Evolutionary conservation across 495 filamentous ascomycete genomes (phyloP).

Genomic region (Talaromyces proteolyticus): DNA sequence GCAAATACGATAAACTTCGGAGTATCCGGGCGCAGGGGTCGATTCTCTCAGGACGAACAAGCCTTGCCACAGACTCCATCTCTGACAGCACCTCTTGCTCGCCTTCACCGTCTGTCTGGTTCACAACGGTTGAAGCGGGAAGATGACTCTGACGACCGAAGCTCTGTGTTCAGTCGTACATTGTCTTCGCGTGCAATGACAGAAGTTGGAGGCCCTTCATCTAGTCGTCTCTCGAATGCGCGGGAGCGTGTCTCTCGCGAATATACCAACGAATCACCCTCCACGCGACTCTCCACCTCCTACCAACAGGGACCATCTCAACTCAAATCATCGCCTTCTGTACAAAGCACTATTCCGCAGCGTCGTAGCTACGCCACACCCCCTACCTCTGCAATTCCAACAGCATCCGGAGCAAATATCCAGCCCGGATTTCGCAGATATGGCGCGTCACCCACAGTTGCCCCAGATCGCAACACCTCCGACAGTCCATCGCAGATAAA

Average conservation of each 20-base stretch:
- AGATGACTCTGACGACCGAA: slow-evolving; percentile 21
- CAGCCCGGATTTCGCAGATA: slow-evolving; percentile 45
- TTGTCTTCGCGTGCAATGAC: slow-evolving; percentile 31
- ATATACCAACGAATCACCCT: slow-evolving; percentile 21
- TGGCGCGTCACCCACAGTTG: slow-evolving; percentile 22
- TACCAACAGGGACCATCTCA: slow-evolving; percentile 27
- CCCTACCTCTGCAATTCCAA: slow-evolving; percentile 24
- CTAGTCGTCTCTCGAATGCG: slow-evolving; percentile 21
- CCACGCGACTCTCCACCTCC: slow-evolving; percentile 16
- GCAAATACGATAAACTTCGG: slow-evolving; percentile 49
- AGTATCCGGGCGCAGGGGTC: slow-evolving; percentile 12
- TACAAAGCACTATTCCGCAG: slow-evolving; percentile 33
- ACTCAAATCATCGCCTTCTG: slow-evolving; percentile 26
- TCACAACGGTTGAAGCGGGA: slow-evolving; percentile 34
- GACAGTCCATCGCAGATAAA: slow-evolving; percentile 14
- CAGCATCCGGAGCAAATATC: slow-evolving; percentile 34
- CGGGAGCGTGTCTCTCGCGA: slow-evolving; percentile 36
- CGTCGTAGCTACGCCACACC: slow-evolving; percentile 39
- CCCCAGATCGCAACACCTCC: slow-evolving; percentile 9
- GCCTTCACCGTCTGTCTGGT: slow-evolving; percentile 32
- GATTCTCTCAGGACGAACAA: slow-evolving; percentile 66
- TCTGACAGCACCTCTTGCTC: slow-evolving; percentile 22
- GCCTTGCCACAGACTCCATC: slow-evolving; percentile 35
- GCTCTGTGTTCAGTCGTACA: slow-evolving; percentile 17
- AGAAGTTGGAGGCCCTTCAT: slow-evolving; percentile 25